Evolutionary conservation across 164 flowering plant genomes (phyloP), one percentile per base, ranked within the genome.

Genomic region (Brasenia schreberi): DNA sequence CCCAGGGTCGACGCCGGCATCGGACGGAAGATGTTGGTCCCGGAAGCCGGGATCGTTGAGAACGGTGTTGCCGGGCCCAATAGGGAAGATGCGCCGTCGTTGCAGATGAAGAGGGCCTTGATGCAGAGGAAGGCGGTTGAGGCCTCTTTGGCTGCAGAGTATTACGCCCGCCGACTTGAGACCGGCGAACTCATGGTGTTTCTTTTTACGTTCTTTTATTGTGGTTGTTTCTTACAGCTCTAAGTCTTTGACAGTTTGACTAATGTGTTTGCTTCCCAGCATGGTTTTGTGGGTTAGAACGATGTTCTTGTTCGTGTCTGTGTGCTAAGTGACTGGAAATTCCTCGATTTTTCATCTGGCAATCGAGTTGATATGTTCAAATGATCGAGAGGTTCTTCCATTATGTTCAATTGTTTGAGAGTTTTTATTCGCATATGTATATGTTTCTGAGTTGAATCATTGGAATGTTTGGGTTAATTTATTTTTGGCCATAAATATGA

Each of bases 71-170:
- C 70, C 4, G 78, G 49, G n/a, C 64, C 69, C 2, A 79, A 66
- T 4, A 78, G 66, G 42, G 88, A 84, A 19, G 90, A 79, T 78
- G 56, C 49, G 58, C 58, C 75, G 70, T 86, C 93, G 17, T 85
- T 81, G 62, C 93, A 85, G 79, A 75, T 76, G 19, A 93, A 85
- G 86, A 78, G 97, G 9, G 82, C 73, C 16, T 87, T 84, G 6
- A 65, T 90, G 79, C 96, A 87, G 80, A 82, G 70, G 73, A 81
- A 78, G 75, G 96, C 91, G 0, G 88, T 84, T 14, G 96, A 80
- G 0, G 88, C 83, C 6, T 83, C 84, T 58, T 66, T 82, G 61
- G 91, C 80, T 0, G 95, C 91, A 0, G 98, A 90, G 87, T 94
- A 89, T 69, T 85, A 74, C 69, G 97, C 89, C 0, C 53, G 87